Base-by-base conservation (phyloP, 345 rosid genomes). In the Camelina sativa region DNA sequence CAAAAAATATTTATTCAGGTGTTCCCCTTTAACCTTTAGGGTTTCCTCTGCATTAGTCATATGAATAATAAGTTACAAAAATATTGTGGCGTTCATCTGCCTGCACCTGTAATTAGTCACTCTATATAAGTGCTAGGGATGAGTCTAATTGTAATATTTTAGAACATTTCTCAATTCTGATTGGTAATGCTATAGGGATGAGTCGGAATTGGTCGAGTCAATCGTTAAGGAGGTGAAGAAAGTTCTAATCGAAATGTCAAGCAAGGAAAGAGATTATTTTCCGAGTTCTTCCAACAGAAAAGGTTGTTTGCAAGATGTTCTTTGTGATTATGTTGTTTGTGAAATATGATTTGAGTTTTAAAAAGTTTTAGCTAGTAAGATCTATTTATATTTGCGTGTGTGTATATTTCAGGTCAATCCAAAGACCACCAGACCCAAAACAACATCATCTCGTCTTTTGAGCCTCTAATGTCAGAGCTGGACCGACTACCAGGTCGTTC, bases 181-280 rank as follows among this genome's bases (percentile, higher is more conserved):
- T 22, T 22, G 10, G 30, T 37, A 16, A 57, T 35, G 32, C 4
- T 8, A 70, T 22, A 22, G 74, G 46, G 58, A 70, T 70, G 74
- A 70, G 35, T 19, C 35, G 15, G 54, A 47, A 6, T 20, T 70
- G 47, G 74, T 70, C 1, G 74, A 58, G 3, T 70, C 66, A 30
- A 70, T 70, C 23, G 66, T 70, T 44, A 20, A 59, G 37, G 65
- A 58, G 20, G 74, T 70, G 66, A 70, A 17, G 74, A 70, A 70
- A 32, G 66, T 70, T 5, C 57, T 70, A 20, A 47, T 30, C n/a
- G 35, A 58, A 3, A 22, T 70, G 13, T 59, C 47, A 22, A 47
- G 1, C 23, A 47, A 70, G 32, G 47, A 70, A 13, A 32, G 10
- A 34, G 37, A 34, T 3, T 8, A 70, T 13, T 44, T 46, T 32